Evolutionary conservation across 1,284 basidiomycete genomes (phyloP), one percentile per base, ranked within the genome.

Genomic region (Leccinum pachyderme): DNA sequence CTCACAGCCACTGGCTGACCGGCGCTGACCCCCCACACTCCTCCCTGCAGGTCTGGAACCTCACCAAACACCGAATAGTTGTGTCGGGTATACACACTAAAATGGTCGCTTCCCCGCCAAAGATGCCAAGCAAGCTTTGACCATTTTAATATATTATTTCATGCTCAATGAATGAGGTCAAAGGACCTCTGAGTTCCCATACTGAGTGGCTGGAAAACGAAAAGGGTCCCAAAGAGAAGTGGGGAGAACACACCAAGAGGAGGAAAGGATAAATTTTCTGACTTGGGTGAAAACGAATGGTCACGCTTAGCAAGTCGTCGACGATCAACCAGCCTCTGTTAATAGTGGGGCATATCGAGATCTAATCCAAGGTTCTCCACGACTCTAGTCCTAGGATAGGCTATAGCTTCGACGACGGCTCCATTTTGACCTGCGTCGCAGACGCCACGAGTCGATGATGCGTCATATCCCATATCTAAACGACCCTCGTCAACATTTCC

Each of bases 341-440:
- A 28, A 28, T 7, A 3, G 27, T 28, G 27, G 27, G 27, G 27
- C 27, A 32, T 18, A 18, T 18, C 18, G 18, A 18, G 18, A 18
- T 18, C 18, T 18, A 18, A 18, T 18, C 18, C 18, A 18, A 18
- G 18, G 18, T 18, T 18, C 18, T 18, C 31, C 31, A 12, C 31
- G 12, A 32, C 31, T 12, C 31, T 12, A 32, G 31, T 32, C 31
- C 5, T 12, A 32, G 31, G 32, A 15, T 33, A 13, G 29, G 49
- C 59, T 35, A 79, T 33, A 78, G 59, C 47, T 72, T 77, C 5
- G 71, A 52, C 47, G 72, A 80, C 4, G 75, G 69, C 5, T 73
- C 67, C 82, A 84, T 83, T 65, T 81, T 81, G 53, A 81, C 70
- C 49, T 83, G 82, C 2, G 76, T 74, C 0, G 77, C 82, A 9